Evolutionary conservation across 2,329 filamentous ascomycete genomes (phyloP).

Genomic region (Colletotrichum ledebouriae): DNA sequence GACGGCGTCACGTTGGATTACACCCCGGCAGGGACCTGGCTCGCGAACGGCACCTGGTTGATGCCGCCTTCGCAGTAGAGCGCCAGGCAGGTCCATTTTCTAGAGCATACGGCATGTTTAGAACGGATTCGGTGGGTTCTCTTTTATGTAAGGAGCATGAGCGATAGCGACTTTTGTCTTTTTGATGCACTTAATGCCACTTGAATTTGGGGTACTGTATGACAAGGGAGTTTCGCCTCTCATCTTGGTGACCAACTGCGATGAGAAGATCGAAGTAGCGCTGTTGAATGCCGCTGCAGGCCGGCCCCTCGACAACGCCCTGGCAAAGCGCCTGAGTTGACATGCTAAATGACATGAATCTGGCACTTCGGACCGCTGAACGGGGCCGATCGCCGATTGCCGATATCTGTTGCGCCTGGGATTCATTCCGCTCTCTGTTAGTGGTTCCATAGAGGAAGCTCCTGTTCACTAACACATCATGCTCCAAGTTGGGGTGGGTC

Average conservation of each 20-base stretch:
- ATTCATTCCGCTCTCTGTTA: background rate
- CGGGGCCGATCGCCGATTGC: background rate
- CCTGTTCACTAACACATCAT: background rate
- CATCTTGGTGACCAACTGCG: background rate
- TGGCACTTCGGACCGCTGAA: background rate
- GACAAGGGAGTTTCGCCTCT: too few relatives aligned
- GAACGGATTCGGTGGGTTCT: background rate
- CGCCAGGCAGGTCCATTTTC: background rate
- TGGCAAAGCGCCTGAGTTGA: conserved; percentile 3
- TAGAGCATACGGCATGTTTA: conserved; percentile 3
- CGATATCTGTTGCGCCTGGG: background rate
- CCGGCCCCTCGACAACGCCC: background rate
- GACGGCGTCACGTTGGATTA: conserved; percentile 37
- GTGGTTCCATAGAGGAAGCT: background rate
- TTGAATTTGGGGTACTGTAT: too few relatives aligned
- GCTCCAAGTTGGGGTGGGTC: background rate
- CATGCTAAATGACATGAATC: background rate
- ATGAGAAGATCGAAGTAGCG: background rate
- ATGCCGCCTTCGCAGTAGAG: conserved; percentile 30
- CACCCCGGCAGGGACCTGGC: conserved; percentile 33
- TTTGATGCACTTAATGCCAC: conserved; percentile 2
- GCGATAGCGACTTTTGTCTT: conserved; percentile 13
- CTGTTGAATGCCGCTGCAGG: background rate
- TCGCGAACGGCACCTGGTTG: conserved; percentile 34
- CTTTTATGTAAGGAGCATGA: conserved; percentile 11